These are phyloP conservation scores for Aspergillus saccharolyticus DNA, from an alignment of 495 filamentous ascomycete genomes.

Conservation along the genomic window DNA sequence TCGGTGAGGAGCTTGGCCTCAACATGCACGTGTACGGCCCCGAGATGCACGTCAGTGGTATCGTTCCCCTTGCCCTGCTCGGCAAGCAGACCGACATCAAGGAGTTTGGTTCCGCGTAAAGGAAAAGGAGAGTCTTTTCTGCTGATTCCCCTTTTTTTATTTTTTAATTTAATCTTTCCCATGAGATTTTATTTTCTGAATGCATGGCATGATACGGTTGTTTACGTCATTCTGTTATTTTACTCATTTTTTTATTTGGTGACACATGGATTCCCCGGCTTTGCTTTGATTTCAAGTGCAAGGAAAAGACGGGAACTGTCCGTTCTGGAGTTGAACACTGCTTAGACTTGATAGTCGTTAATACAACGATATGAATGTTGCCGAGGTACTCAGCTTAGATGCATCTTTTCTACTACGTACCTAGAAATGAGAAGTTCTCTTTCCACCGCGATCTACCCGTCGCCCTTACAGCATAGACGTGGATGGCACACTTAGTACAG, in stretches of 20 bases:
- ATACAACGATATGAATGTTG: conserved; percentile 16
- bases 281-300: conserved; percentile 9
- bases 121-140: conserved; percentile 21
- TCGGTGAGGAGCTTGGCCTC: conserved; percentile 85
- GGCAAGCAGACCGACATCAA: conserved; percentile 55
- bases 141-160: conserved; percentile 17
- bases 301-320: conserved; percentile 11
- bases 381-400: background rate
- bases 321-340: conserved; percentile 19
- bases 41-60: conserved; percentile 82
- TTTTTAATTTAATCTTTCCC: conserved; percentile 30
- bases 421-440: too few species aligned
- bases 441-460: too few species aligned
- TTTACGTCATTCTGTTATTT: conserved; percentile 11
- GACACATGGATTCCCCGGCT: conserved; percentile 4
- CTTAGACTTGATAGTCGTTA: conserved; percentile 19
- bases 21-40: conserved; percentile 96
- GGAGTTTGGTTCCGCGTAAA: conserved; percentile 45
- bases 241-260: conserved; percentile 12
- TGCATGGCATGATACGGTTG: conserved; percentile 46
- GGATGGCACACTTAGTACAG: too few species aligned
- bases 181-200: conserved; percentile 39
- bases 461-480: too few species aligned
- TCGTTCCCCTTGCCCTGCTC: conserved; percentile 60
- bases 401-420: background rate